Conservation (phyloP, 805 yeast genomes). For the Candida ficus region DNA sequence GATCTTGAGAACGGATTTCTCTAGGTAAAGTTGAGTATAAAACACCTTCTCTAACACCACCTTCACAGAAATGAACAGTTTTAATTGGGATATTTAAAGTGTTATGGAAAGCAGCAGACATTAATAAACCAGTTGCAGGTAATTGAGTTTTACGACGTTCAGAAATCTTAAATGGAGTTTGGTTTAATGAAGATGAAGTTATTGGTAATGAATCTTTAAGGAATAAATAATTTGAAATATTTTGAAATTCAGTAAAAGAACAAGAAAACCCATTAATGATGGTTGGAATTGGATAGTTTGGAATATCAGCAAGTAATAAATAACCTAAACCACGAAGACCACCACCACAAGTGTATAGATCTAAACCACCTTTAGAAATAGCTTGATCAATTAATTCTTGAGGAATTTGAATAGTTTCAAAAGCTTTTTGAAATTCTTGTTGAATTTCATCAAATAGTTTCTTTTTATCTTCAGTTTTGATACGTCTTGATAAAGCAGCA, state of each 20-base stretch:
- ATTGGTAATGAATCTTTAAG: slow-evolving; percentile 43
- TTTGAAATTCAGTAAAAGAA: slow-evolving; percentile 45
- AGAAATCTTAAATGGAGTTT: slow-evolving; percentile 47
- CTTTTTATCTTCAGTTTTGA: slow-evolving; percentile 45
- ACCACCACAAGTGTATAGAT: slow-evolving; percentile 67
- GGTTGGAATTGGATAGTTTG: slow-evolving; percentile 62
- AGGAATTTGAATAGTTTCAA: slow-evolving; percentile 49
- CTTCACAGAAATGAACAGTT: slow-evolving; percentile 65
- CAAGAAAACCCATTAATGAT: slow-evolving; percentile 67
- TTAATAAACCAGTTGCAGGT: slow-evolving; percentile 62
- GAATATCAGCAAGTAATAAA: slow-evolving; percentile 44
- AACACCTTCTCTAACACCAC: slow-evolving; percentile 76
- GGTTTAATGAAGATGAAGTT: slow-evolving; percentile 1
- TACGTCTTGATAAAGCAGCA: slow-evolving; percentile 55
- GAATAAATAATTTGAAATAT: slow-evolving; percentile 46
- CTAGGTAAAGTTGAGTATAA: slow-evolving; percentile 57
- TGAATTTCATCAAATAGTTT: slow-evolving; percentile 49
- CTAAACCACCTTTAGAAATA: slow-evolving; percentile 51
- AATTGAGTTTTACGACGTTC: slow-evolving; percentile 60
- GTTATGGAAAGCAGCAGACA: slow-evolving; percentile 58
- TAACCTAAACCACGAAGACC: slow-evolving; percentile 71
- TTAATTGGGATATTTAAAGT: slow-evolving; percentile 43
- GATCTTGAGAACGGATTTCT: slow-evolving; percentile 59
- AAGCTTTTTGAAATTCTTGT: slow-evolving; percentile 44
- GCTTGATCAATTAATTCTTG: slow-evolving; percentile 45